Percentiles rank a stretch among this genome's conserved stretches.
These are phyloP conservation scores for Juncus effusus DNA, from an alignment of 176 grass and related monocot genomes.

Conservation along the genomic window DNA sequence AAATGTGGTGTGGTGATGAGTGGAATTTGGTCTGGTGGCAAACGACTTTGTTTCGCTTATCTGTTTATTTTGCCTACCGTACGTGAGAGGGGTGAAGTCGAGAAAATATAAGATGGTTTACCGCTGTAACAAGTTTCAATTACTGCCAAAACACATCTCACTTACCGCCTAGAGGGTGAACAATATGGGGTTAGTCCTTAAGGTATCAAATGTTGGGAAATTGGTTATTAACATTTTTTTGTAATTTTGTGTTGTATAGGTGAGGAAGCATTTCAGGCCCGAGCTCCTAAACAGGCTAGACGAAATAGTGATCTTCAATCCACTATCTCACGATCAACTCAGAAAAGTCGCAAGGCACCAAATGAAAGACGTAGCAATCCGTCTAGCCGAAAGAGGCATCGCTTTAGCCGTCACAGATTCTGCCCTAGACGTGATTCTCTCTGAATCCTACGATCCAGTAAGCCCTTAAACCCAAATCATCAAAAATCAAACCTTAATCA, in stretches of 20 bases:
- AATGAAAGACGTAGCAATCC: conserved; percentile 91
- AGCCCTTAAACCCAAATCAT: background rate
- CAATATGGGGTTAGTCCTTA: too few relatives aligned
- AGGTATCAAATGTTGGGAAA: background rate
- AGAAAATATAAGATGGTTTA: too few relatives aligned
- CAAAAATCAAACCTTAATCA: background rate
- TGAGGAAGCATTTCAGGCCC: conserved; percentile 86
- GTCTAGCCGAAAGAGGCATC: conserved; percentile 71
- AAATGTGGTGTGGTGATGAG: background rate
- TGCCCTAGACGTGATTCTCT: conserved; percentile 67
- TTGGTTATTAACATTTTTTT: background rate
- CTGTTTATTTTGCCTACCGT: background rate
- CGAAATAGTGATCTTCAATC: conserved; percentile 89
- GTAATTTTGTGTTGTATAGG: conserved; percentile 38
- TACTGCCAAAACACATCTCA: too few relatives aligned
- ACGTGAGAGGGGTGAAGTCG: too few relatives aligned
- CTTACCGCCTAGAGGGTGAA: too few relatives aligned
- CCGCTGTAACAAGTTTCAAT: too few relatives aligned
- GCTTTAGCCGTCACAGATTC: conserved; percentile 88
- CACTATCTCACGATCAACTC: conserved; percentile 76
- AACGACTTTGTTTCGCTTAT: background rate
- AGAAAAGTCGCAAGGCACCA: conserved; percentile 85
- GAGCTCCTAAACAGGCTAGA: conserved; percentile 89
- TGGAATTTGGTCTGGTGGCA: background rate
- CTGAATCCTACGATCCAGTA: conserved; percentile 82